These are phyloP conservation scores for Acanthamoeba quina DNA, from an alignment of 208 protist genomes.

Conservation along the genomic window DNA sequence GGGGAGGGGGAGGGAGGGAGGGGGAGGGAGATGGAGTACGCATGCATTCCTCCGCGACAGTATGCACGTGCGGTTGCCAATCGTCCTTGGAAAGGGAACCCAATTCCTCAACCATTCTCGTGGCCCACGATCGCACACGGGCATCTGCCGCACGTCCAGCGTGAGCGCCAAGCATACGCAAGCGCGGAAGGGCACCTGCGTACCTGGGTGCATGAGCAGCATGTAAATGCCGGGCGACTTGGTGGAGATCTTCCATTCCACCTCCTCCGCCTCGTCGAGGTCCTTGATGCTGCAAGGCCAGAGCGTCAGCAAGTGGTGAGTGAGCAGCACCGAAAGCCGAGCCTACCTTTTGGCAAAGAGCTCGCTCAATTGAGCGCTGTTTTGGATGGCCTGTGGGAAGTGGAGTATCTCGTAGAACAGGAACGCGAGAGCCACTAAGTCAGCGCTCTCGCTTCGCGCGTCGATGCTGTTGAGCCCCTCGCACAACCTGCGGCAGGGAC, in stretches of 20 bases:
- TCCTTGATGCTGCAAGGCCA: slow-evolving; percentile 11
- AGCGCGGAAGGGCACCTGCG: background rate
- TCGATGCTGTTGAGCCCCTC: background rate
- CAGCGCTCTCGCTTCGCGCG: background rate
- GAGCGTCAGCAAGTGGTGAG: background rate
- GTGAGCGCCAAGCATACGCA: background rate
- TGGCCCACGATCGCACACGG: slow-evolving; percentile 7
- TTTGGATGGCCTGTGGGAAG: background rate
- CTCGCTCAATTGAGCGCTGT: background rate
- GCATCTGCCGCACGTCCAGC: background rate
- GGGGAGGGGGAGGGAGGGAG: no score
- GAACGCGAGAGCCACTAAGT: background rate
- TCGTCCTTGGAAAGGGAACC: background rate
- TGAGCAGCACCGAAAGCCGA: background rate
- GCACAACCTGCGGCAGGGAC: background rate
- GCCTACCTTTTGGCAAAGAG: background rate
- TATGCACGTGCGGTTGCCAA: slow-evolving; percentile 26
- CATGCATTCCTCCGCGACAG: slow-evolving; percentile 43
- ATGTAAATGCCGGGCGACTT: slow-evolving; percentile 64
- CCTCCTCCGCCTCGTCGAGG: background rate
- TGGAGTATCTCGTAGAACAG: slow-evolving; percentile 64
- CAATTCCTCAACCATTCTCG: background rate
- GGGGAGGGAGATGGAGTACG: background rate
- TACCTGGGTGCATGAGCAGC: slow-evolving; percentile 38
- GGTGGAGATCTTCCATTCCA: slow-evolving; percentile 38